phyloP scores from a whole-genome alignment of 257 asterid species.

The Solanum sitiens region DNA sequence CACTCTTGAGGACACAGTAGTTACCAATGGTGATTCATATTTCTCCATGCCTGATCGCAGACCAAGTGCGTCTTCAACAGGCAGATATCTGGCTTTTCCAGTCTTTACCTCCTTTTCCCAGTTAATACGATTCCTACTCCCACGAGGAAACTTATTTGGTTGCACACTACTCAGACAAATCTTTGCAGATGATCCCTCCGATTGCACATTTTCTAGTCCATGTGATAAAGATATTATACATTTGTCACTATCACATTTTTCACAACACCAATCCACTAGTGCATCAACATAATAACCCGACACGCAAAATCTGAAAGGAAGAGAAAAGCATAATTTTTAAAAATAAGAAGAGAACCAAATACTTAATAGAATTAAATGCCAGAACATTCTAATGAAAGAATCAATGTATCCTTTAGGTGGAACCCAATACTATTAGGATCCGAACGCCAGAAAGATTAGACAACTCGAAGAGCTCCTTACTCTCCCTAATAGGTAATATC shows the following conservation, averaged over 20 bases:
- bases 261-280: slow-evolving; percentile 35
- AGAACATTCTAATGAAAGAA: too few species aligned
- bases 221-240: slow-evolving; percentile 1
- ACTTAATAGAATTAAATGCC: too few species aligned
- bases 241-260: slow-evolving; percentile 19
- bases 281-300: background rate
- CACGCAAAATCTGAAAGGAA: slow-evolving; percentile 45
- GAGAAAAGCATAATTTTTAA: background rate
- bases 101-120: background rate
- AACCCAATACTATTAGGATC: too few species aligned
- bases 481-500: too few species aligned
- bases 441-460: too few species aligned
- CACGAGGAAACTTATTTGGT: background rate
- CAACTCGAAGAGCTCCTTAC: too few species aligned
- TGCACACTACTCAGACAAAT: background rate
- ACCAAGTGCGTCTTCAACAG: background rate
- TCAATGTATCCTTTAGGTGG: too few species aligned
- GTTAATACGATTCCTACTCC: background rate
- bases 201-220: slow-evolving; percentile 1
- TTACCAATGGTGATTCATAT: background rate
- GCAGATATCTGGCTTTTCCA: background rate
- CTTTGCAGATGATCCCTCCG: background rate
- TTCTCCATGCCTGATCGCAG: background rate
- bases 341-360: background rate
- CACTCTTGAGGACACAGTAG: background rate